Evolutionary conservation across 495 filamentous ascomycete species (phyloP), one percentile per base, ranked within the genome.

Genomic region (Penicillium ochrochloron): DNA sequence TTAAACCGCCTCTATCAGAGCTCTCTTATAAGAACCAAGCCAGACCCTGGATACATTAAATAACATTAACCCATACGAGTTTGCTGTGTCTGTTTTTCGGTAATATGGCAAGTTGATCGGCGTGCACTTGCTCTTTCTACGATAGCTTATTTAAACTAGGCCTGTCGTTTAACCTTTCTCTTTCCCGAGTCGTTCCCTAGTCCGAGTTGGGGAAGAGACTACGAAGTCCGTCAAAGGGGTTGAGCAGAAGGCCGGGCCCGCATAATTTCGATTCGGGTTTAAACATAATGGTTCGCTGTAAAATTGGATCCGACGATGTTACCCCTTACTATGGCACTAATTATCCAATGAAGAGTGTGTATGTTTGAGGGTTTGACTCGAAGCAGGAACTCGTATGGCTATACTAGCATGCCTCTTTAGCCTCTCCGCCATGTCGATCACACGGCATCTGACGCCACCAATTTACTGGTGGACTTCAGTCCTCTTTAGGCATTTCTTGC

Each of bases 371-470:
- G n/a, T 58, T 29, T 51, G 7, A 11, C 39, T 27, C 33, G 23
- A 12, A 44, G n/a, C 56, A 31, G 11, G 5, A 21, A n/a, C 55
- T 53, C 39, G 56, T 59, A 41, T 51, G 48, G 15, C 23, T 29
- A 51, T 29, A 27, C 48, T 51, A 17, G 48, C 29, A 15, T 51
- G 2, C 11, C 23, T 8, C 25, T 51, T 17, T 46, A 46, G 42
- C 42, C 9, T 46, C 42, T 9, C 19, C 60, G 46, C 41, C 53
- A 21, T 64, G 69, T 31, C 59, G 69, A 71, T 68, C 69, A 37
- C 37, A 61, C 46, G 51, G 51, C 48, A 51, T 58, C 5, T 10
- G 46, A 21, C 31, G 62, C 53, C 56, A 61, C 65, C 46, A 65
- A 63, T 66, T 65, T 63, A 61, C 63, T 57, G 48, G 62, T 50